Percentiles rank a stretch among this genome's conserved stretches.
Evolutionary conservation across 768 basidiomycete genomes (phyloP).

Genomic region (Podaxis carcinomalis): DNA sequence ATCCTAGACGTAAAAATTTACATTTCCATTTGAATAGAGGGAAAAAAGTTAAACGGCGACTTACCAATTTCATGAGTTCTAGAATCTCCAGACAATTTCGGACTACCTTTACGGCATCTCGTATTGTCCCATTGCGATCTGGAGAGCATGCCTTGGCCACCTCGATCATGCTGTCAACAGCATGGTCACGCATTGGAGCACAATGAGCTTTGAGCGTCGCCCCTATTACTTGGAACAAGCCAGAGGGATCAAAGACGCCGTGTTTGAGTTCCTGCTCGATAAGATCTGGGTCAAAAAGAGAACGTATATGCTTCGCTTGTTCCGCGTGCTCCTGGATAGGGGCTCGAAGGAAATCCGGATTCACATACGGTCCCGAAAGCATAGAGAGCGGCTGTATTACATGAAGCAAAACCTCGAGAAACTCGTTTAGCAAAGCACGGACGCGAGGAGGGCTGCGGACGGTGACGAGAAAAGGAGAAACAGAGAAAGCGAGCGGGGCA

Average conservation of each 20-base stretch:
- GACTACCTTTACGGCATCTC: slow-evolving; percentile 69
- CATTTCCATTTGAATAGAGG: slow-evolving; percentile 8
- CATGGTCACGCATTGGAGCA: slow-evolving; percentile 86
- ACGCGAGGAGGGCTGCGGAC: slow-evolving; percentile 72
- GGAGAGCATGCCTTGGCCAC: slow-evolving; percentile 57
- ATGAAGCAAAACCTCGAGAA: slow-evolving; percentile 75
- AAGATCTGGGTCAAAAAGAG: slow-evolving; percentile 76
- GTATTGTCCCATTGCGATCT: slow-evolving; percentile 48
- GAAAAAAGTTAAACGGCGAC: slow-evolving; percentile 25
- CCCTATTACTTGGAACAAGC: slow-evolving; percentile 76
- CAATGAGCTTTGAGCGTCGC: slow-evolving; percentile 85
- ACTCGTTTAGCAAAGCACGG: slow-evolving; percentile 63
- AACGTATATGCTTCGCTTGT: slow-evolving; percentile 63
- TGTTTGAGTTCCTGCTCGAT: slow-evolving; percentile 80
- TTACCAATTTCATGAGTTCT: slow-evolving; percentile 92
- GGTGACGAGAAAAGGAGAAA: slow-evolving; percentile 46
- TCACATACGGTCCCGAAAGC: slow-evolving; percentile 55
- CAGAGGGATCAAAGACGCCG: slow-evolving; percentile 72
- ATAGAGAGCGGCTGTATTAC: slow-evolving; percentile 80
- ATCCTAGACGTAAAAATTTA: slow-evolving; percentile 51
- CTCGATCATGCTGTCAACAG: slow-evolving; percentile 80
- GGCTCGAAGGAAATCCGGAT: slow-evolving; percentile 52
- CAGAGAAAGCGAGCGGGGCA: slow-evolving; percentile 9
- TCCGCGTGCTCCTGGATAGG: slow-evolving; percentile 61
- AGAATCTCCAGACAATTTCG: slow-evolving; percentile 85